A percentile compares a stretch with the other conserved stretches of the same genome.
phyloP scores from a whole-genome alignment of 805 yeast species.

The Candida bentonensis region DNA sequence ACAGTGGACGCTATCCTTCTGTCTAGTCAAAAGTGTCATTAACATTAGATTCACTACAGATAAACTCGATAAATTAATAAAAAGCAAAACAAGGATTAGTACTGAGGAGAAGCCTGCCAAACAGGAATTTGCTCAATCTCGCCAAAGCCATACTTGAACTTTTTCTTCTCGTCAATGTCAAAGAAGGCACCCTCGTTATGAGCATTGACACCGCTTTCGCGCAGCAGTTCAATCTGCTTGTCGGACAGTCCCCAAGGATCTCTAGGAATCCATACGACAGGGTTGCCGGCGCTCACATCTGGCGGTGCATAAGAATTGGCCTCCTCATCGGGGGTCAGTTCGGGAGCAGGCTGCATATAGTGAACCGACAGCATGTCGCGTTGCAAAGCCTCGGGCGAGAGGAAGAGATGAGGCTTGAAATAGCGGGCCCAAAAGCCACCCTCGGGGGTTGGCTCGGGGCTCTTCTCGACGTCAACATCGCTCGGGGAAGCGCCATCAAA shows the following conservation, averaged over 20 bases:
- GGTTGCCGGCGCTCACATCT: constrained; percentile 51
- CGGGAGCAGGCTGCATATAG: constrained; percentile 18
- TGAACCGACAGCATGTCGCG: constrained; percentile 15
- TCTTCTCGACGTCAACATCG: constrained; percentile 5
- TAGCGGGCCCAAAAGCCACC: constrained; percentile 30
- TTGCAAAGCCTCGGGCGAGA: constrained; percentile 22
- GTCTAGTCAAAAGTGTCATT: too few species aligned
- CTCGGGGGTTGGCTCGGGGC: not conserved
- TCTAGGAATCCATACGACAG: constrained; percentile 82
- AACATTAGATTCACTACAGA: too few species aligned
- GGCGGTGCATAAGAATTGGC: constrained; percentile 68
- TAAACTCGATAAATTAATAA: too few species aligned
- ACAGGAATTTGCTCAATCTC: constrained; percentile 10
- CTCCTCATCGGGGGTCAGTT: constrained; percentile 27
- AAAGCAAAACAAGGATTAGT: too few species aligned
- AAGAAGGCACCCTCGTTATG: constrained; percentile 57
- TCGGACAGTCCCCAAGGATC: constrained; percentile 77
- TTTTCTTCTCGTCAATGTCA: constrained; percentile 22
- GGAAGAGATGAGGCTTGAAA: constrained; percentile 41
- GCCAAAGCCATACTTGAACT: constrained; percentile 28
- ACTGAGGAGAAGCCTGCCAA: constrained; percentile 10
- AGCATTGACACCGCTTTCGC: constrained; percentile 38
- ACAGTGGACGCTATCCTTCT: too few species aligned
- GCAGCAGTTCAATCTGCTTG: constrained; percentile 40
- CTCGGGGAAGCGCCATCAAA: constrained; percentile 9